A percentile compares a stretch with the other conserved stretches of the same genome.
These are phyloP conservation scores for Debaryomyces maramus DNA, from an alignment of 805 yeast genomes.

Conservation along the genomic window DNA sequence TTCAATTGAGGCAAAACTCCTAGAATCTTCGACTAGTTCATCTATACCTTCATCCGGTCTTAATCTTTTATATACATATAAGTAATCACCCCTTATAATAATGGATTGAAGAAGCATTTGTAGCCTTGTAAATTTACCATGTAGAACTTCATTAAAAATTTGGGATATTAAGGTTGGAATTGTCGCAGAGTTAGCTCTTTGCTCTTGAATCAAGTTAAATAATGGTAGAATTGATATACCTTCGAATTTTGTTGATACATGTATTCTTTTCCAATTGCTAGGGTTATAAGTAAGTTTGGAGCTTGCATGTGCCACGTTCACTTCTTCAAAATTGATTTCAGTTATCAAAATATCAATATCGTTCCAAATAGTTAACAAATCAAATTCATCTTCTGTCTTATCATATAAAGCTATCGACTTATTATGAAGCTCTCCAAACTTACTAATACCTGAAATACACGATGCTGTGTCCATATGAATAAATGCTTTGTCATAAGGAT, in stretches of 20 bases:
- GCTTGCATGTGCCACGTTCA: not conserved
- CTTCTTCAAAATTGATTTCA: slow-evolving; percentile 17
- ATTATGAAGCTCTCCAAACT: slow-evolving; percentile 63
- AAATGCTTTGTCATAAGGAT: slow-evolving; percentile 19
- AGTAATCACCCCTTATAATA: slow-evolving; percentile 20
- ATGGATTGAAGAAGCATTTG: slow-evolving; percentile 17
- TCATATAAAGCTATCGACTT: slow-evolving; percentile 52
- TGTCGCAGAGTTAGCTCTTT: slow-evolving; percentile 7
- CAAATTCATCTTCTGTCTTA: slow-evolving; percentile 60
- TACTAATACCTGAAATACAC: slow-evolving; percentile 84
- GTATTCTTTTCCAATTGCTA: slow-evolving; percentile 23
- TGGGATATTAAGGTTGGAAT: slow-evolving; percentile 5
- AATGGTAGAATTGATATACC: slow-evolving; percentile 19
- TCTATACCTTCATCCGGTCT: slow-evolving; percentile 12
- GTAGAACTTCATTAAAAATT: slow-evolving; percentile 12
- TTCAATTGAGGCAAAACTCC: slow-evolving; percentile 2
- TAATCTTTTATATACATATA: slow-evolving; percentile 31
- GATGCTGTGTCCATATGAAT: slow-evolving; percentile 79
- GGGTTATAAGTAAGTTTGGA: slow-evolving; percentile 9
- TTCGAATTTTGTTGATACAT: slow-evolving; percentile 20
- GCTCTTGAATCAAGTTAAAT: slow-evolving; percentile 9
- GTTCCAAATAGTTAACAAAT: slow-evolving; percentile 33
- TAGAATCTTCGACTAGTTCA: slow-evolving; percentile 3
- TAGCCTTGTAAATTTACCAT: slow-evolving; percentile 8
- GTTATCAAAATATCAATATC: slow-evolving; percentile 31